Evolutionary conservation across 192 early-diverging fungal species (phyloP), one percentile per base, ranked within the genome.

Genomic region (Funneliformis geosporum): DNA sequence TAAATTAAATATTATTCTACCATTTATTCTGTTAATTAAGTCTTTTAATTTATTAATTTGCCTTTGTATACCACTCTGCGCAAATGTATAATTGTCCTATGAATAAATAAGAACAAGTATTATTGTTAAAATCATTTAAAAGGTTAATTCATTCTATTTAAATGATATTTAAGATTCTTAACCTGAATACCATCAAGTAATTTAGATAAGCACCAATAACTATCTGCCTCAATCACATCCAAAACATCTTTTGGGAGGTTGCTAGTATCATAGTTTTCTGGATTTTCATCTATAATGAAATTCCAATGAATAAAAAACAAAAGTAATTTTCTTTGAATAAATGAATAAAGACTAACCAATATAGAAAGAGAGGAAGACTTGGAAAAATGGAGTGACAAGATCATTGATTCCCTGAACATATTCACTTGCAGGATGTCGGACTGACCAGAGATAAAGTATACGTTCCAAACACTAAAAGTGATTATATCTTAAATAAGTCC

Each of bases 331-430:
- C 11, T 8, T n/a, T 11, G 1, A 60, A 50, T 6, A 50, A 80
- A 46, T n/a, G n/a, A 18, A 66, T 50, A 47, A 33, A 39, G 23
- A 39, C 39, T 50, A 43, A 93, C 92, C 89, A 40, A 94, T 88
- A 73, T 91, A 88, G 0, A 88, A 87, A 73, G 90, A 87, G 12
- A 98, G 79, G 78, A 97, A 99, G 55, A 99, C 98, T 71, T 92
- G 91, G 82, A 94, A 97, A 78, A 99, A 98, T 21, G 98, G 97
- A 40, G 96, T 97, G 11, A 96, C 94, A 38, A 99, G 86, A 80
- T 99, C 98, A 85, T 99, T 98, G 80, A 99, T 99, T 1, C 98
- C 98, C 79, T 99, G 98, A 12, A 99, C 98, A 84, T 98, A 99
- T 65, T 96, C 97, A 84, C 92, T 94, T n/a, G 98, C 98, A 8